Conservation (phyloP, 2,329 filamentous ascomycete genomes). For the Colletotrichum australisinense region DNA sequence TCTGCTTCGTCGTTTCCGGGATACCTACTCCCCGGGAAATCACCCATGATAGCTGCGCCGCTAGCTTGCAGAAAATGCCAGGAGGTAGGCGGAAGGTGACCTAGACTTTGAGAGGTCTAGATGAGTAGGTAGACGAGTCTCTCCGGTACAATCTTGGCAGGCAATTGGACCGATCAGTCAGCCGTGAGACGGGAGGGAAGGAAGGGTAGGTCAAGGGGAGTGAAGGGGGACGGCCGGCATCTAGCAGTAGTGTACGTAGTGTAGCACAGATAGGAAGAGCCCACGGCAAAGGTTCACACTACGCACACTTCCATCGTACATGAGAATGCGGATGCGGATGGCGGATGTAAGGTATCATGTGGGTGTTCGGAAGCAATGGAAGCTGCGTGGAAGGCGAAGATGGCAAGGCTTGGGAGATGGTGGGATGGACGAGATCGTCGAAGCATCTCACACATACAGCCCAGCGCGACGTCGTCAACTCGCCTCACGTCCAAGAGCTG, state of each 20-base stretch:
- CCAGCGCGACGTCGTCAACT: not conserved
- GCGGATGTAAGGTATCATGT: not conserved
- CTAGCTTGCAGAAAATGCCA: conserved; percentile 4
- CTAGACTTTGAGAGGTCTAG: not conserved
- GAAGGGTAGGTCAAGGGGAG: not conserved
- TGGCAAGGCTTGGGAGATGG: not conserved
- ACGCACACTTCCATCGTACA: conserved; percentile 22
- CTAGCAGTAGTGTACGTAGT: not conserved
- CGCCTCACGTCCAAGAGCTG: not conserved
- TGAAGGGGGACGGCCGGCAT: not conserved
- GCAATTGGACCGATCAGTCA: conserved; percentile 19
- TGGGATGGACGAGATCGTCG: not conserved
- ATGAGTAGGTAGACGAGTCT: not conserved
- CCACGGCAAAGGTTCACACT: not conserved
- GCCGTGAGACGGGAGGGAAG: not conserved
- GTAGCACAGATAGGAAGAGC: not conserved
- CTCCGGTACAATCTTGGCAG: not conserved
- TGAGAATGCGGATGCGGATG: not conserved
- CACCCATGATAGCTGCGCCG: conserved; percentile 28
- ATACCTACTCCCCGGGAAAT: conserved; percentile 14
- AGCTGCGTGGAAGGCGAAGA: conserved; percentile 26
- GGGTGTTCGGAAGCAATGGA: conserved; percentile 16
- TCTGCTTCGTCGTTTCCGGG: not conserved
- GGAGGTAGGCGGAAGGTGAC: not conserved
- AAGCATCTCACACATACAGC: not conserved